These are phyloP conservation scores for Filosporella fistucella DNA, from an alignment of 495 filamentous ascomycete genomes.

Conservation along the genomic window DNA sequence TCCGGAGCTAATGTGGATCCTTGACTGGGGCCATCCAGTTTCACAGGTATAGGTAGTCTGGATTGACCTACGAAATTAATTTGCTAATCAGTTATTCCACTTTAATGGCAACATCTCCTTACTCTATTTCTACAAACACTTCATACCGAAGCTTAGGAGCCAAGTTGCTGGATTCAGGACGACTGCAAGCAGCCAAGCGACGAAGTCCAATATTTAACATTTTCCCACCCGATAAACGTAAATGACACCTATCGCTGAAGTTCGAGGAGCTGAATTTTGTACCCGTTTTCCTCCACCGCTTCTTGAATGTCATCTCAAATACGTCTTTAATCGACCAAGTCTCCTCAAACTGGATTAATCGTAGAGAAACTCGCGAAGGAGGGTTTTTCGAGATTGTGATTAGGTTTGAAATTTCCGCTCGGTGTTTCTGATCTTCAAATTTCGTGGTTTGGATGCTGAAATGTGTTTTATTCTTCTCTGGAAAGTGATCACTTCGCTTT, in stretches of 20 bases:
- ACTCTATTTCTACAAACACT: too few species aligned
- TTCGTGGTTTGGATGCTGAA: neutral
- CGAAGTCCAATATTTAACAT: conserved; percentile 8
- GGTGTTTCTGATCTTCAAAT: neutral
- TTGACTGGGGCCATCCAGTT: too few species aligned
- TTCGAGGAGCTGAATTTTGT: neutral
- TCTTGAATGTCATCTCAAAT: neutral
- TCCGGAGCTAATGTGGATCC: too few species aligned
- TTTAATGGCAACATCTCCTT: too few species aligned
- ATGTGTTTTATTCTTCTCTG: neutral
- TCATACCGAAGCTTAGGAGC: too few species aligned
- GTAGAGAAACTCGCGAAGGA: neutral
- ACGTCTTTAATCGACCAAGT: conserved; percentile 13
- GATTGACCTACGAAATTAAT: too few species aligned
- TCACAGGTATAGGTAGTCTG: too few species aligned
- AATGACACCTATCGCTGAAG: conserved; percentile 6
- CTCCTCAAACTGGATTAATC: neutral
- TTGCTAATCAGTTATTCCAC: too few species aligned
- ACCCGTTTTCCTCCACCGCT: neutral
- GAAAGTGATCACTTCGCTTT: neutral
- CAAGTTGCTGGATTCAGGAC: too few species aligned
- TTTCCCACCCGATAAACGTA: conserved; percentile 7
- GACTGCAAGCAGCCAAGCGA: conserved; percentile 8
- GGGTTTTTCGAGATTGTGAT: neutral
- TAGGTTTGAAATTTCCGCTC: conserved; percentile 6